phyloP scores from a whole-genome alignment of 2,329 filamentous ascomycete genomes.

The Arthrinium puccinioides region DNA sequence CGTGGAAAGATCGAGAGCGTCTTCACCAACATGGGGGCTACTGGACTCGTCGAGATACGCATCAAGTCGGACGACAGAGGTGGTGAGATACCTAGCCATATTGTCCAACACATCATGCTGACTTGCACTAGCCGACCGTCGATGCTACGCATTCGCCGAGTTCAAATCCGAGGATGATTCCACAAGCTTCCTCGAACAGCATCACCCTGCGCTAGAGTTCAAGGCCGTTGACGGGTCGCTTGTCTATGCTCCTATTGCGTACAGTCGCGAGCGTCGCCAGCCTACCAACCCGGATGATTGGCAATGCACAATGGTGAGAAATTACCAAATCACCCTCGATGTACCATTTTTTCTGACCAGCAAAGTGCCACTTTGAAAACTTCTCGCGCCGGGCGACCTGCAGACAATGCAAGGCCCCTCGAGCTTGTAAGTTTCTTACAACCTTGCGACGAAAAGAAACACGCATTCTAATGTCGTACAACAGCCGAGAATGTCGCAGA shows the following conservation, averaged over 20 bases:
- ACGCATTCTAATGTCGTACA: slow-evolving; percentile 1
- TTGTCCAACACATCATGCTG: not conserved
- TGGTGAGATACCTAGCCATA: slow-evolving; percentile 12
- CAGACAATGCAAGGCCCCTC: slow-evolving; percentile 26
- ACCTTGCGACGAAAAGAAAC: not conserved
- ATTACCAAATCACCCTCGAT: not conserved
- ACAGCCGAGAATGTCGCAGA: slow-evolving; percentile 22
- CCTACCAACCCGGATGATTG: slow-evolving; percentile 27
- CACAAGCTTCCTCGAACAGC: slow-evolving; percentile 28
- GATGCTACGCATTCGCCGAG: slow-evolving; percentile 31
- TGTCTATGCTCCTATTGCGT: slow-evolving; percentile 27
- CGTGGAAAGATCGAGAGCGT: slow-evolving; percentile 21
- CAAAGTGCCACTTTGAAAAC: slow-evolving; percentile 26
- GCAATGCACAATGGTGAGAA: slow-evolving; percentile 29
- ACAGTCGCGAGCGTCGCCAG: slow-evolving; percentile 26
- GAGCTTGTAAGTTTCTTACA: slow-evolving; percentile 20
- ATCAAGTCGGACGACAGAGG: slow-evolving; percentile 23
- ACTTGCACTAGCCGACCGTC: slow-evolving; percentile 13
- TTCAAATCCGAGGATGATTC: slow-evolving; percentile 31
- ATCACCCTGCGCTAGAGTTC: slow-evolving; percentile 28
- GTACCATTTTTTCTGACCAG: not conserved
- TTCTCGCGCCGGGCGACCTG: slow-evolving; percentile 25
- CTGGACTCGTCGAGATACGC: slow-evolving; percentile 21
- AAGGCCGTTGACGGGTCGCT: slow-evolving; percentile 19
- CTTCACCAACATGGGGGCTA: slow-evolving; percentile 21